These are phyloP conservation scores for Amaranthus cruentus DNA, from an alignment of 148 eudicot genomes.

Conservation along the genomic window DNA sequence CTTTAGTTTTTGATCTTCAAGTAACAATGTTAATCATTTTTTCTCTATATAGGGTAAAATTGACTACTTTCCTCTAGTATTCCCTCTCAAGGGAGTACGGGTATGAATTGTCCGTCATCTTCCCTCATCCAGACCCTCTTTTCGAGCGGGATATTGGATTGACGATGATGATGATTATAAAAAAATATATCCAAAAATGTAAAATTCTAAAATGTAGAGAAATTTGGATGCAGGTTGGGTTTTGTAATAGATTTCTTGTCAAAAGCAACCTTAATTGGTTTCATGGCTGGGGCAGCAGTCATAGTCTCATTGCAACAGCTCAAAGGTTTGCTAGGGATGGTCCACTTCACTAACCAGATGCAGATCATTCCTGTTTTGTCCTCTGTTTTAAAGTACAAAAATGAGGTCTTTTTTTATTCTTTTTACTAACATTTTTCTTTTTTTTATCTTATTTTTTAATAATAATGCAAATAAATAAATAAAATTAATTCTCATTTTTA, in stretches of 20 bases:
- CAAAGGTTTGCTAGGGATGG: conserved; percentile 86
- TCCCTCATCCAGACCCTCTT: too few relatives aligned
- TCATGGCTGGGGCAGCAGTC: conserved; percentile 95
- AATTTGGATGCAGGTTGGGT: conserved; percentile 57
- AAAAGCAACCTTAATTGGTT: conserved; percentile 85
- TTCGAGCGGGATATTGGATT: too few relatives aligned
- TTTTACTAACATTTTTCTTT: background rate
- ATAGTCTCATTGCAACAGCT: conserved; percentile 88
- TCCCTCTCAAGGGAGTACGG: too few relatives aligned
- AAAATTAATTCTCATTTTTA: background rate
- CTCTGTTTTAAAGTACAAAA: conserved; percentile 53
- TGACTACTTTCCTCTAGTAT: too few relatives aligned
- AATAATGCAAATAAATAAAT: background rate
- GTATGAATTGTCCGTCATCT: too few relatives aligned
- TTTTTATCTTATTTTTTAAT: background rate
- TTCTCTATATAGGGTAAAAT: too few relatives aligned
- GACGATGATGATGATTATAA: too few relatives aligned
- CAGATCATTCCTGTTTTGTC: conserved; percentile 72
- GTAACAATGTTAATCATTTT: too few relatives aligned
- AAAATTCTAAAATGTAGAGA: too few relatives aligned
- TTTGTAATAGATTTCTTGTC: conserved; percentile 89
- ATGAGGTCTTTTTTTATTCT: conserved; percentile 50
- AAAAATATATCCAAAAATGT: too few relatives aligned
- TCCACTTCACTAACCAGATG: conserved; percentile 83
- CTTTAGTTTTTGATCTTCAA: too few relatives aligned